A percentile compares a stretch with the other conserved stretches of the same genome.
These are phyloP conservation scores for Boletus sp. DNA, from an alignment of 1,284 basidiomycete species.

Conservation along the genomic window DNA sequence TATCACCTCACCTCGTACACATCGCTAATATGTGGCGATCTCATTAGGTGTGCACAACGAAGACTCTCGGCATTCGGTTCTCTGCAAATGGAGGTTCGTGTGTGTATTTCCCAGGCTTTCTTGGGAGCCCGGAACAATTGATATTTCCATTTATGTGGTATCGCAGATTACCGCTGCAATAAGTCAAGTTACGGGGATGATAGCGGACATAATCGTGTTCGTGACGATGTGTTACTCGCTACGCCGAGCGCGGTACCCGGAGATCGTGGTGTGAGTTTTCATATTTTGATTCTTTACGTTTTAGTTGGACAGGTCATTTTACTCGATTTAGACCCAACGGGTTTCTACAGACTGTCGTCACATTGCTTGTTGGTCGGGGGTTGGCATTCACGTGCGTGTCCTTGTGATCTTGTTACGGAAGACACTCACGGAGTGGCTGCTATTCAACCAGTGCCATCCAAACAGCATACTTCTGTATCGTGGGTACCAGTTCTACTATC, in stretches of 20 bases:
- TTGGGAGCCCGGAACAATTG: neutral
- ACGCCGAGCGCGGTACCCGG: slow-evolving; percentile 28
- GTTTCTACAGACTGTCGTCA: slow-evolving; percentile 7
- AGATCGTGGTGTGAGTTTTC: slow-evolving; percentile 30
- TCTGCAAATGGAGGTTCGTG: slow-evolving; percentile 23
- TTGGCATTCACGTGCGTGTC: slow-evolving; percentile 30
- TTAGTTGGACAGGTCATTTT: neutral
- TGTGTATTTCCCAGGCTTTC: neutral
- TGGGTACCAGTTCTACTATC: slow-evolving; percentile 15
- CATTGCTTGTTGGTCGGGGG: slow-evolving; percentile 33
- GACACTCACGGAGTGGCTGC: neutral
- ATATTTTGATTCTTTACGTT: neutral
- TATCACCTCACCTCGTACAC: neutral
- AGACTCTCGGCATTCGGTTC: slow-evolving; percentile 24
- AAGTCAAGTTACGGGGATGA: slow-evolving; percentile 20
- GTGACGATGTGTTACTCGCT: slow-evolving; percentile 30
- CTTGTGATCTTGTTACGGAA: neutral
- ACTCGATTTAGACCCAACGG: slow-evolving; percentile 18
- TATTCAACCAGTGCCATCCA: slow-evolving; percentile 25
- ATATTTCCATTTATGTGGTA: neutral
- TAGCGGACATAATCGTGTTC: slow-evolving; percentile 29
- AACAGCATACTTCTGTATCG: slow-evolving; percentile 22
- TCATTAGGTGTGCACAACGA: slow-evolving; percentile 22
- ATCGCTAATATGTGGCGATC: slow-evolving; percentile 6
- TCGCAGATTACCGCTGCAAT: slow-evolving; percentile 24